A percentile compares a stretch with the other conserved stretches of the same genome.
phyloP scores from a whole-genome alignment of 768 basidiomycete species.

The Porpolomopsis calyptriformis region DNA sequence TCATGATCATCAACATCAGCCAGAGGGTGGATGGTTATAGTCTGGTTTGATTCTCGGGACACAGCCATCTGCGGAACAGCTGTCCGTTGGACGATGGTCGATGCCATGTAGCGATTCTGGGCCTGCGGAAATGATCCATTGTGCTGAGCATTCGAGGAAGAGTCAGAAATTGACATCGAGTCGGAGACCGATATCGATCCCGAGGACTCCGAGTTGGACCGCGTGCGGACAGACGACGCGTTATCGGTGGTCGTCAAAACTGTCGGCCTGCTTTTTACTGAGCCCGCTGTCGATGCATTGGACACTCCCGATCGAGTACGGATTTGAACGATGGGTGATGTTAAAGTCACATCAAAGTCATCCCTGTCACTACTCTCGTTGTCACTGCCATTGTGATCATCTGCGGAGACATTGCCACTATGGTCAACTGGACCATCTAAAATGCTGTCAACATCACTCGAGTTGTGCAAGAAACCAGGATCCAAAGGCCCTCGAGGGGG shows the following conservation, averaged over 20 bases:
- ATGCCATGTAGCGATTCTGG: not conserved
- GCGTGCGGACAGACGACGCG: slow-evolving; percentile 27
- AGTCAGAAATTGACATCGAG: slow-evolving; percentile 14
- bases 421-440: slow-evolving; percentile 10
- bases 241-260: slow-evolving; percentile 30
- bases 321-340: slow-evolving; percentile 20
- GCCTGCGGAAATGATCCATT: slow-evolving; percentile 28
- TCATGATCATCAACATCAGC: slow-evolving; percentile 2
- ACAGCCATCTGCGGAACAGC: slow-evolving; percentile 12
- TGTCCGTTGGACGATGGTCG: not conserved
- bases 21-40: not conserved
- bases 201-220: slow-evolving; percentile 34
- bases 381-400: slow-evolving; percentile 24
- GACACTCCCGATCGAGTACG: slow-evolving; percentile 13
- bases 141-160: slow-evolving; percentile 30
- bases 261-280: slow-evolving; percentile 15
- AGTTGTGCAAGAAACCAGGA: slow-evolving; percentile 34
- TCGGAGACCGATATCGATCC: slow-evolving; percentile 20
- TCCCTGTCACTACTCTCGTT: slow-evolving; percentile 48
- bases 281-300: slow-evolving; percentile 8
- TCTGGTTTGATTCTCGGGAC: not conserved
- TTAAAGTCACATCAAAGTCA: slow-evolving; percentile 53
- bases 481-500: slow-evolving; percentile 46
- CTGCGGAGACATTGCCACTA: not conserved
- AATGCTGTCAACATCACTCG: slow-evolving; percentile 8